phyloP scores from a whole-genome alignment of 1,284 basidiomycete species.

The Sparassis latifolia region DNA sequence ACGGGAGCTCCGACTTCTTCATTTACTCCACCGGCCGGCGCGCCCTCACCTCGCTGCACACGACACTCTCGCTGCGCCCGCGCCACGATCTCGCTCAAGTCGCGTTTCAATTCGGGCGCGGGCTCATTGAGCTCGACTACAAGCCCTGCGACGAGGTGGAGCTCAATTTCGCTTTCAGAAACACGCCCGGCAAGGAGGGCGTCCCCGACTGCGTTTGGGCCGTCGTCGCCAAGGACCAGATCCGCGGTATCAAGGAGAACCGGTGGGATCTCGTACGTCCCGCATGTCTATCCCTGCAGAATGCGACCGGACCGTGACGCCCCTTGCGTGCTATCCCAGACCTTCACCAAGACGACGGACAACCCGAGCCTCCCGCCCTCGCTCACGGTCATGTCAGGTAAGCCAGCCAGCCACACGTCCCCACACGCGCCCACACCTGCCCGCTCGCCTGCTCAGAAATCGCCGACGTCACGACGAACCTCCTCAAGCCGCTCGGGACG shows the following conservation, averaged over 20 bases:
- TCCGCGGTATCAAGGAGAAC: constrained; percentile 58
- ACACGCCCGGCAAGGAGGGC: constrained; percentile 26
- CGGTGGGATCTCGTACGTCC: constrained; percentile 81
- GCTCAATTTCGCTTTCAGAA: constrained; percentile 71
- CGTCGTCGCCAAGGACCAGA: constrained; percentile 72
- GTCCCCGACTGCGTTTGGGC: constrained; percentile 76
- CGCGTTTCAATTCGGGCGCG: constrained; percentile 51
- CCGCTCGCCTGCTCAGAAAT: constrained; percentile 42
- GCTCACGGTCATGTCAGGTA: constrained; percentile 71
- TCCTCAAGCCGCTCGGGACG: constrained; percentile 60
- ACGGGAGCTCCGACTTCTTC: constrained; percentile 77
- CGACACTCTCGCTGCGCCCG: constrained; percentile 70
- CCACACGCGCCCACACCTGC: background rate
- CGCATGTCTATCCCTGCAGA: background rate
- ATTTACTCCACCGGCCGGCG: constrained; percentile 82
- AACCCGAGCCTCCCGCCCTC: constrained; percentile 49
- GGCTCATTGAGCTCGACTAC: constrained; percentile 71
- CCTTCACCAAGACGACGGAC: constrained; percentile 76
- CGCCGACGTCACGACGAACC: constrained; percentile 72
- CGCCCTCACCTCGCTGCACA: constrained; percentile 70
- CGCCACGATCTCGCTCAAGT: constrained; percentile 76
- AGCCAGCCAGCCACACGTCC: background rate
- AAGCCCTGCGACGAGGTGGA: constrained; percentile 61
- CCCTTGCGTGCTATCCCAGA: constrained; percentile 32
- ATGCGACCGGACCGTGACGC: background rate